Evolutionary conservation across 179 eudicot genomes (phyloP), one percentile per base, ranked within the genome.

Genomic region (Camellia oleifera): DNA sequence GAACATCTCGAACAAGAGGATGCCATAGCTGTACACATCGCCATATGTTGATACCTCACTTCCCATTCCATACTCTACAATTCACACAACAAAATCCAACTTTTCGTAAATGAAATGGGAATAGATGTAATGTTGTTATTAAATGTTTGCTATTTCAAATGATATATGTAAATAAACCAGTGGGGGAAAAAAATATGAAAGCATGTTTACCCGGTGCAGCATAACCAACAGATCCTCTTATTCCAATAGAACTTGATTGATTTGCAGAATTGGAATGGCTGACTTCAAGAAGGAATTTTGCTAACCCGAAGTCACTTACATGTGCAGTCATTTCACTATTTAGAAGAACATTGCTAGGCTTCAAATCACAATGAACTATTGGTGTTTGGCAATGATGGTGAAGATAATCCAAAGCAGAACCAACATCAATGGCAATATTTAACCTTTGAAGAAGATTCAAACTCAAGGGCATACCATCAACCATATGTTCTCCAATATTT

Each of bases 301-400:
- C n/a, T 4, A 62, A 15, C 66, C 66, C 66, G 18, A 62, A 62
- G 66, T 62, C 66, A n/a, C 66, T 17, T 5, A 62, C 66, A 62
- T 62, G 66, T 62, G 66, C 66, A 62, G 66, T 62, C 66, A 62
- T 18, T 17, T 62, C 32, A 20, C 18, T n/a, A 2, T 62, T 20
- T 7, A 62, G 66, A 62, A 62, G 66, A 62, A 62, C 66, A n/a
- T 62, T 62, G 66, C 26, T 62, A 5, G 66, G 66, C 66, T 62
- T 48, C 52, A 48, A 62, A 62, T 62, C 66, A 15, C 66, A 15
- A 7, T 62, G 66, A 62, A 62, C 66, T 15, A 62, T 62, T 4
- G 66, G 20, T 18, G 20, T 5, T 12, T 15, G 23, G 66, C 66
- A 62, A 15, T 62, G 66, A 62, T 62, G 26, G 8, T 62, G 66